phyloP scores from a whole-genome alignment of 2,329 filamentous ascomycete species.

The Lecanicillium sp. region DNA sequence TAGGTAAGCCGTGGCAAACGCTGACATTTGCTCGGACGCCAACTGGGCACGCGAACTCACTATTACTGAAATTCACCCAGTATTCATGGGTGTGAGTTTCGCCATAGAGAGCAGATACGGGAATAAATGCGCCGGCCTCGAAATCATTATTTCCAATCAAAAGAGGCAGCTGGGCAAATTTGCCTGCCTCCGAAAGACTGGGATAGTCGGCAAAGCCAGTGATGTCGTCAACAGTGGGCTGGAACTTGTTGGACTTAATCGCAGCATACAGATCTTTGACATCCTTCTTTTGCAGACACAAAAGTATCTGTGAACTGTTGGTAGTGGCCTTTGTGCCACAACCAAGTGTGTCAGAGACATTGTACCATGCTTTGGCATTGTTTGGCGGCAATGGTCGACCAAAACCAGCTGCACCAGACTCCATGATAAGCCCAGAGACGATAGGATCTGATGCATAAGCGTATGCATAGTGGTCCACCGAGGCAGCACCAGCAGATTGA shows the following conservation, averaged over 20 bases:
- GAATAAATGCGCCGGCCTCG: background rate
- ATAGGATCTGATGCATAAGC: background rate
- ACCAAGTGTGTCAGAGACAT: background rate
- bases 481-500: background rate
- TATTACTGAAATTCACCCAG: background rate
- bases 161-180: background rate
- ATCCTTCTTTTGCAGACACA: too few species aligned
- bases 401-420: background rate
- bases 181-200: background rate
- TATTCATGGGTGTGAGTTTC: background rate
- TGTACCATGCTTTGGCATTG: background rate
- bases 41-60: background rate
- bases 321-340: background rate
- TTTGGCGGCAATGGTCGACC: background rate
- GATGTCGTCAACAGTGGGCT: background rate
- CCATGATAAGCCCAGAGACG: background rate
- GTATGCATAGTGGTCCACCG: background rate
- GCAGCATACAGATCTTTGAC: too few species aligned
- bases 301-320: too few species aligned
- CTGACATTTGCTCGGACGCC: background rate
- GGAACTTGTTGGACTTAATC: background rate
- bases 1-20: background rate
- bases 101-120: background rate
- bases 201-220: background rate
- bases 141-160: background rate